Evolutionary conservation across 139 green algal genomes (phyloP), one percentile per base, ranked within the genome.

Genomic region (Auxenochlorella pyrenoidosa): DNA sequence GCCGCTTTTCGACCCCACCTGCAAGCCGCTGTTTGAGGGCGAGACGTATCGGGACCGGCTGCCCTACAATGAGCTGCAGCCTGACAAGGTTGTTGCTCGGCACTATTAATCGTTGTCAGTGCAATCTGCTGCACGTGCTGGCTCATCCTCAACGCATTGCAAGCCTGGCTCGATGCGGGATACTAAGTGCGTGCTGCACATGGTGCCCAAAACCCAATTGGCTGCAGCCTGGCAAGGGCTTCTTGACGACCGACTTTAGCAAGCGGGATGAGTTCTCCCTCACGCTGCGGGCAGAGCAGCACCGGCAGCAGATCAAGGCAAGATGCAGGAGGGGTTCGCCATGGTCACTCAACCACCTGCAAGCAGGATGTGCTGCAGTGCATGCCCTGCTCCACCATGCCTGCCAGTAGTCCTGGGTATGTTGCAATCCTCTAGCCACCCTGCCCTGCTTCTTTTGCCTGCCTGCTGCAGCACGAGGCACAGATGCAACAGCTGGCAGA

Each of bases 211-310:
- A 6, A 54, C 47, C 47, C 47, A 54, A 54, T 87, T 94, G 87
- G 88, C 13, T 90, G 10, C 93, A 95, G 79, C 86, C 92, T 24
- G 92, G 94, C 34, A 95, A 95, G 86, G 96, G 95, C 32, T 98
- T 98, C 86, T 73, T 92, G 28, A 97, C 95, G 12, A 91, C 85
- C 28, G 96, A 98, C 88, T 97, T 95, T 89, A 92, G 79, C 84
- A 95, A 95, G 72, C 89, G 95, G 18, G 95, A 97, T 84, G 96
- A 98, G 90, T 98, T 97, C 88, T 93, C 90, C 54, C 94, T 95
- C 72, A 94, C 91, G 43, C 93, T 95, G 41, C 90, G 96, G 19
- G 96, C 93, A 26, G 89, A 95, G 89, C 96, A 98, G 87, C 97
- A 95, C 87, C 87, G 96, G 0, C 93, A 97, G 86, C 94, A 96